Evolutionary conservation across 2,329 filamentous ascomycete species (phyloP).

Genomic region (Aspergillus clavatus): DNA sequence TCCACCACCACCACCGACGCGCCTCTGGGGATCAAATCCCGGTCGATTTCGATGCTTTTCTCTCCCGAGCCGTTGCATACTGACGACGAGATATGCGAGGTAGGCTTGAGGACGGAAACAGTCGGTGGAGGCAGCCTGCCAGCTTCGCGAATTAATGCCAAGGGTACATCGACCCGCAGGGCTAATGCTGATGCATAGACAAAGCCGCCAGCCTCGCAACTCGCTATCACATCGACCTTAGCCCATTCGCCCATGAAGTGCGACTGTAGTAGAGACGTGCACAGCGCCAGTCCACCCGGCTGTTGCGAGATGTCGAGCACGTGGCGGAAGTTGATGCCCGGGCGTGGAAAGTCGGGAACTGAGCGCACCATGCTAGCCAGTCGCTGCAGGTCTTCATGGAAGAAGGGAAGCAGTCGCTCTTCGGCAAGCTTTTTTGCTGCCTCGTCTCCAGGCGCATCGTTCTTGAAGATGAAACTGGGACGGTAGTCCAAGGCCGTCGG

Average conservation of each 20-base stretch:
- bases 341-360: constrained; percentile 49
- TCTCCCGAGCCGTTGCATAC: constrained; percentile 16
- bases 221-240: constrained; percentile 44
- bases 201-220: constrained; percentile 56
- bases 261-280: constrained; percentile 46
- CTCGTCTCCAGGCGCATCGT: constrained; percentile 44
- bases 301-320: constrained; percentile 54
- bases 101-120: constrained; percentile 44
- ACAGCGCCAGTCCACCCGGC: constrained; percentile 48
- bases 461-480: constrained; percentile 50
- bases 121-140: constrained; percentile 58
- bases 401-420: constrained; percentile 41
- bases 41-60: constrained; percentile 49
- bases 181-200: constrained; percentile 53
- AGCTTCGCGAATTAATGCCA: constrained; percentile 51
- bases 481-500: constrained; percentile 25
- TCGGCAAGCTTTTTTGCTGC: constrained; percentile 41
- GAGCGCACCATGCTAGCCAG: constrained; percentile 49
- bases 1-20: constrained; percentile 54
- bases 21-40: constrained; percentile 37
- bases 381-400: constrained; percentile 44
- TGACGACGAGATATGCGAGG: constrained; percentile 54
- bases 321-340: constrained; percentile 53
- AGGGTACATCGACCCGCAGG: constrained; percentile 34
- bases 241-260: constrained; percentile 48